phyloP scores from a whole-genome alignment of 1,139 yeast species.

The Lodderomyces elongisporus region DNA sequence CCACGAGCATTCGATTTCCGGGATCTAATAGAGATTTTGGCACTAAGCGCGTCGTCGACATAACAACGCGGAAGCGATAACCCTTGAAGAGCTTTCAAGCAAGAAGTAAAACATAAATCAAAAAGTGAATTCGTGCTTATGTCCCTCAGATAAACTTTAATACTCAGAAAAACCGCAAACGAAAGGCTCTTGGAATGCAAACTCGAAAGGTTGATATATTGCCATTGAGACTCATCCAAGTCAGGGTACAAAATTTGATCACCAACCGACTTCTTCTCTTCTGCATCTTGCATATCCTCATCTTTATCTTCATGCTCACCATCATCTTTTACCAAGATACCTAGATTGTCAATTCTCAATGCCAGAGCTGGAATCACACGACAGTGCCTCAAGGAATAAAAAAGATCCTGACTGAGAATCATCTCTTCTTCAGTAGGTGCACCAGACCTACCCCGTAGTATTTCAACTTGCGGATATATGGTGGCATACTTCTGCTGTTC shows the following conservation, averaged over 20 bases:
- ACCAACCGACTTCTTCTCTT: too few species aligned
- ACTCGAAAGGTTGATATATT: slow-evolving; percentile 11
- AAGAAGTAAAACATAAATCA: slow-evolving; percentile 71
- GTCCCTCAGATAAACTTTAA: slow-evolving; percentile 60
- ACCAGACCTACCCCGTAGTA: slow-evolving; percentile 68
- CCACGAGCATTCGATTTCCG: slow-evolving; percentile 33
- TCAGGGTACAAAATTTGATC: slow-evolving; percentile 40
- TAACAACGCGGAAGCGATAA: slow-evolving; percentile 65
- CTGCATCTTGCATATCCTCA: too few species aligned
- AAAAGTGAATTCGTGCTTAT: slow-evolving; percentile 62
- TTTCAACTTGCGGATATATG: slow-evolving; percentile 76
- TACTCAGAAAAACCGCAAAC: slow-evolving; percentile 66
- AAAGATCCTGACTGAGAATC: slow-evolving; percentile 65
- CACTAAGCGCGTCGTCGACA: slow-evolving; percentile 40
- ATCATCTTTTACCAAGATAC: slow-evolving; percentile 44
- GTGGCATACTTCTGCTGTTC: slow-evolving; percentile 30
- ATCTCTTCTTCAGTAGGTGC: slow-evolving; percentile 92
- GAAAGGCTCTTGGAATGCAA: slow-evolving; percentile 40
- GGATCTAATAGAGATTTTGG: slow-evolving; percentile 48
- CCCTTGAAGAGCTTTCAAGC: slow-evolving; percentile 57
- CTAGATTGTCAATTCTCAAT: slow-evolving; percentile 43
- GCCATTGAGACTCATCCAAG: slow-evolving; percentile 18
- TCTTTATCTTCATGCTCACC: slow-evolving; percentile 18
- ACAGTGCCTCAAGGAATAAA: slow-evolving; percentile 54
- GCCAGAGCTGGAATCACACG: slow-evolving; percentile 45